Base-by-base conservation (phyloP, 2,329 filamentous ascomycete species). In the Emergomyces orientalis region DNA sequence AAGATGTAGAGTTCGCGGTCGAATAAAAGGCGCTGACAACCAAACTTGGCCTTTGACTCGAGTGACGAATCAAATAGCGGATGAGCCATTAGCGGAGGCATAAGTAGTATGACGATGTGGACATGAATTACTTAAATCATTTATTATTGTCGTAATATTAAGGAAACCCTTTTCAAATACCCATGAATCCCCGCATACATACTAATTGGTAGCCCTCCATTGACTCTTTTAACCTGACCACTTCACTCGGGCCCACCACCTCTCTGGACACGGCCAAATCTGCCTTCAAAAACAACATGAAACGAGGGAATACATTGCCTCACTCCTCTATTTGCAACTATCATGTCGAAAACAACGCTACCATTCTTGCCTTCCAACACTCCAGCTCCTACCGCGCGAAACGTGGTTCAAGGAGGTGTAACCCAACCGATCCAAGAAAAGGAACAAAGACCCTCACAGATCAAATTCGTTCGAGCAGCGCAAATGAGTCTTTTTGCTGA, bases 401-500 rank as follows among this genome's bases (percentile, higher is more conserved):
- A 59, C 25, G 41, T 9, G 59, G 49, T 37, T 32, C 59, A 61
- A 9, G 37, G 39, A 56, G 34, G 34, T 37, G 27, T 41, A 17
- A 2, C 30, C 19, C 30, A 41, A 8, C 58, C 9, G 22, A 37
- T 30, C 22, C 41, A 55, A 41, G 11, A 59, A 59, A 56, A 47
- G 27, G 43, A 41, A 41, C 27, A 63, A 39, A 69, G 69, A 49
- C 67, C 69, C 51, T 71, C 69, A 4, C 74, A 74, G 62, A 65
- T 70, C 52, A 71, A 69, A 59, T 76, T 77, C 65, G 69, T 71
- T 54, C 69, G 72, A 14, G 70, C 75, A 14, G 73, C 72, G 0
- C 75, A 79, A 65, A 80, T 77, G 75, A 75, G 73, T 69, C 71
- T 82, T 74, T 82, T 82, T 70, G 80, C 83, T 27, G 78, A 80